Percentiles rank a stretch among this genome's conserved stretches.
phyloP scores from a whole-genome alignment of 108 stramenopile genomes.

The Nitzschia putrida region DNA sequence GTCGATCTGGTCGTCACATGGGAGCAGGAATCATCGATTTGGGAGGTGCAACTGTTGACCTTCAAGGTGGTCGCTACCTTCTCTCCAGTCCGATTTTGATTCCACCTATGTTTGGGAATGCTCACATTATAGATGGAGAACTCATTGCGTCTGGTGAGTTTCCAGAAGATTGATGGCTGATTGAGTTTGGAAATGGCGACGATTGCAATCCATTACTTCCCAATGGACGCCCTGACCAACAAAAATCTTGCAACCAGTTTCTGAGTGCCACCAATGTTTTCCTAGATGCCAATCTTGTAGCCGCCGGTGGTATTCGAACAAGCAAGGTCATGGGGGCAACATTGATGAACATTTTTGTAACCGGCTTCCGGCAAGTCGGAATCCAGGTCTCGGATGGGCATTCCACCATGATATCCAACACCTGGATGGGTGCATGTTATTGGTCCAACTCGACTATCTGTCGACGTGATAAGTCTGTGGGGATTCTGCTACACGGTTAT shows the following conservation, averaged over 20 bases:
- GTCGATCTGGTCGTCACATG: background rate
- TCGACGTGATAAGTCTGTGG: conserved; percentile 1
- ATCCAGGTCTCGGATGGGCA: conserved; percentile 8
- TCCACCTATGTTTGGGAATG: conserved; percentile 20
- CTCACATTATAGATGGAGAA: conserved; percentile 11
- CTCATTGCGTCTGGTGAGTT: background rate
- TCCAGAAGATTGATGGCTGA: conserved; percentile 9
- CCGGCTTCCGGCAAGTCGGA: conserved; percentile 7
- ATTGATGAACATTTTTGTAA: conserved; percentile 14
- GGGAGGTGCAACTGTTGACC: conserved; percentile 10
- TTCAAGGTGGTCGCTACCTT: conserved; percentile 9
- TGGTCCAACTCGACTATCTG: conserved; percentile 5
- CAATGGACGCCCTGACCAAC: conserved; percentile 7
- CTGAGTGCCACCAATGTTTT: conserved; percentile 1
- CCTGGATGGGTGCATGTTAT: conserved; percentile 21
- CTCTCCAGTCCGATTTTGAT: conserved; percentile 7
- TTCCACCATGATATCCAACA: conserved; percentile 16
- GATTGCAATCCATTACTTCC: background rate
- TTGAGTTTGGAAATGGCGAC: conserved; percentile 8
- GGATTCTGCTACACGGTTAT: conserved; percentile 3
- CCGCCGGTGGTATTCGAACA: conserved; percentile 10
- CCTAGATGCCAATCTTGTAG: conserved; percentile 18
- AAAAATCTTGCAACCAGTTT: conserved; percentile 13
- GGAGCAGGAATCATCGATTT: conserved; percentile 10
- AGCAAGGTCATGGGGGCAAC: conserved; percentile 15